Evolutionary conservation across 2,329 filamentous ascomycete genomes (phyloP).

Genomic region (Chrysoporthe austroafricana): DNA sequence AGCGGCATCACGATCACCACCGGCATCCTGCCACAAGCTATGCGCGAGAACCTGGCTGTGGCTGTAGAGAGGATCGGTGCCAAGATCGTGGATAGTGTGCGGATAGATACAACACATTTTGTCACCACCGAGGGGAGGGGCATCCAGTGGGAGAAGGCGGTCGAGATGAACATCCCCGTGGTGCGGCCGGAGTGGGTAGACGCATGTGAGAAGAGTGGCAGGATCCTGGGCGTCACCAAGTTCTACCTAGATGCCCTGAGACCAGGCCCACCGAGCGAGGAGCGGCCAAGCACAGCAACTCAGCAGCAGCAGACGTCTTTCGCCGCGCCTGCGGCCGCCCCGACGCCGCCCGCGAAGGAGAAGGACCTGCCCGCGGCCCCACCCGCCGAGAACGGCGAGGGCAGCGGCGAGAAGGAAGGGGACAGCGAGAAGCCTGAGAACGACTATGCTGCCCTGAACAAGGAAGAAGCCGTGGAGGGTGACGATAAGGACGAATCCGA

Average conservation of each 20-base stretch:
- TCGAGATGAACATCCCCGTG: conserved; percentile 97
- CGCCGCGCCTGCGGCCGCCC: conserved; percentile 26
- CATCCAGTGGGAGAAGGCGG: conserved; percentile 90
- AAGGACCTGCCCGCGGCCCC: conserved; percentile 40
- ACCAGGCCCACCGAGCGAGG: conserved; percentile 46
- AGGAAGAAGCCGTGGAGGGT: conserved; percentile 36
- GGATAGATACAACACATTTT: conserved; percentile 98
- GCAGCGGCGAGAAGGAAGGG: conserved; percentile 29
- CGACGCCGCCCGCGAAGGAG: conserved; percentile 33
- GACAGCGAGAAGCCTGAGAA: conserved; percentile 32
- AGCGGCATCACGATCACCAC: conserved; percentile 94
- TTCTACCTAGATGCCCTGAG: conserved; percentile 88
- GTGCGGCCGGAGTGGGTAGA: conserved; percentile 97
- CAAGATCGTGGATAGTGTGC: conserved; percentile 84
- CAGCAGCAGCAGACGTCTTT: conserved; percentile 29
- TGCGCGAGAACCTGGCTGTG: conserved; percentile 72
- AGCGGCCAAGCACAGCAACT: conserved; percentile 33
- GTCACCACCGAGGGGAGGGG: conserved; percentile 94
- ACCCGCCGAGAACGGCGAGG: conserved; percentile 31
- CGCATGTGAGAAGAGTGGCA: conserved; percentile 90
- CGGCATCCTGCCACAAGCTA: conserved; percentile 76
- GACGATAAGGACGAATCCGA: conserved; percentile 35
- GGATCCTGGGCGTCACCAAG: conserved; percentile 90
- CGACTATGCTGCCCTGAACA: conserved; percentile 32
- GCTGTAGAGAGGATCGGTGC: conserved; percentile 89